phyloP scores from a whole-genome alignment of 441 rosid genomes.

The Metrosideros polymorpha region DNA sequence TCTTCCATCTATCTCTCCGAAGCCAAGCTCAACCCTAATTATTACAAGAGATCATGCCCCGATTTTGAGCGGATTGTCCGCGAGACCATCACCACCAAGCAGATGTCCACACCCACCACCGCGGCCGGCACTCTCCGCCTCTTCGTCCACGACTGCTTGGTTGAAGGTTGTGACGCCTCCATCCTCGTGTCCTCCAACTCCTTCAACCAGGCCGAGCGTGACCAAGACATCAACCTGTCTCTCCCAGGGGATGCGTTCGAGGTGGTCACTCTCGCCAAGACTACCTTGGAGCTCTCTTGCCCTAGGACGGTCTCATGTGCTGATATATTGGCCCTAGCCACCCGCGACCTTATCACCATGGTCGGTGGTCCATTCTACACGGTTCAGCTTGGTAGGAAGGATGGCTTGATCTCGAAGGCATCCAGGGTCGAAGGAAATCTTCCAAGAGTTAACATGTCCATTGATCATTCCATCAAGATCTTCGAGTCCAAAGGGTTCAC shows the following conservation, averaged over 20 bases:
- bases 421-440: constrained; percentile 5
- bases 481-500: constrained; percentile 11
- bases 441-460: not conserved
- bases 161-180: constrained; percentile 19
- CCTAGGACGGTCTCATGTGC: constrained; percentile 12
- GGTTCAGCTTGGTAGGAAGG: constrained; percentile 8
- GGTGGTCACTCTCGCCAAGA: constrained; percentile 10
- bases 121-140: constrained; percentile 5
- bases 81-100: not conserved
- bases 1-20: not conserved
- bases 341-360: constrained; percentile 14
- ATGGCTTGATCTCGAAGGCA: constrained; percentile 9
- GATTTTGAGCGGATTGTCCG: not conserved
- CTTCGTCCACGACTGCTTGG: constrained; percentile 7
- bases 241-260: constrained; percentile 15
- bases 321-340: constrained; percentile 9
- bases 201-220: constrained; percentile 7
- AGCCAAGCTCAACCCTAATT: not conserved
- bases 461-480: constrained; percentile 1
- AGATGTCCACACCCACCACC: not conserved
- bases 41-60: constrained; percentile 3
- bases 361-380: constrained; percentile 13
- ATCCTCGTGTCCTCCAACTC: constrained; percentile 5
- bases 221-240: constrained; percentile 11
- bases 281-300: constrained; percentile 10